Conservation (phyloP, 306 rosid genomes). For the Alnus glutinosa region DNA sequence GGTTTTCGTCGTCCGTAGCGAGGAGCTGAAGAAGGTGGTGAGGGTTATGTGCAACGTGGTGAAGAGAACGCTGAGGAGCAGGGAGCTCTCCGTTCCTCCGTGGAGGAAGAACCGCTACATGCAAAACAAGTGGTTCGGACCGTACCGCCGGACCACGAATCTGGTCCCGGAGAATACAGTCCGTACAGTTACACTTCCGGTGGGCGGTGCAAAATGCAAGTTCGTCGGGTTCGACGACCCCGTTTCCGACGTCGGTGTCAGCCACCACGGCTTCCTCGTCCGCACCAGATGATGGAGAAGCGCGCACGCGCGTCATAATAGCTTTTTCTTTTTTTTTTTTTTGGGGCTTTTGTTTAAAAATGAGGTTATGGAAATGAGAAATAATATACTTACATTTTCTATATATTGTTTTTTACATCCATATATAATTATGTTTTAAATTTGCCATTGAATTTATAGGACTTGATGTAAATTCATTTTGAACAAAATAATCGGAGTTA, state of each 20-base stretch:
- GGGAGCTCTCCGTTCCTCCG: slow-evolving; percentile 64
- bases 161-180: slow-evolving; percentile 39
- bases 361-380: too few relatives aligned
- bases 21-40: slow-evolving; percentile 61
- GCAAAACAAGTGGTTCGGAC: slow-evolving; percentile 78
- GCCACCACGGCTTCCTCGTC: slow-evolving; percentile 27
- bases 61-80: slow-evolving; percentile 54
- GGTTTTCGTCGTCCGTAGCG: slow-evolving; percentile 52
- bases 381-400: too few relatives aligned
- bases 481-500: too few relatives aligned
- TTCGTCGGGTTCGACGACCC: slow-evolving; percentile 58
- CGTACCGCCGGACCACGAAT: slow-evolving; percentile 59
- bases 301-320: too few relatives aligned
- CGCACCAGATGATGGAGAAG: slow-evolving; percentile 29
- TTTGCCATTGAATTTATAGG: too few relatives aligned
- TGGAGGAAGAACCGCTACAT: slow-evolving; percentile 83
- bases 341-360: too few relatives aligned
- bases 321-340: too few relatives aligned
- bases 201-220: slow-evolving; percentile 36
- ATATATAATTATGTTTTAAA: too few relatives aligned
- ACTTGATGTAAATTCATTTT: too few relatives aligned
- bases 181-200: neutral
- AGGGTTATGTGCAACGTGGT: slow-evolving; percentile 47
- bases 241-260: slow-evolving; percentile 25
- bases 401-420: too few relatives aligned